phyloP scores from a whole-genome alignment of 257 asterid genomes.

The Leptodermis oblonga region DNA sequence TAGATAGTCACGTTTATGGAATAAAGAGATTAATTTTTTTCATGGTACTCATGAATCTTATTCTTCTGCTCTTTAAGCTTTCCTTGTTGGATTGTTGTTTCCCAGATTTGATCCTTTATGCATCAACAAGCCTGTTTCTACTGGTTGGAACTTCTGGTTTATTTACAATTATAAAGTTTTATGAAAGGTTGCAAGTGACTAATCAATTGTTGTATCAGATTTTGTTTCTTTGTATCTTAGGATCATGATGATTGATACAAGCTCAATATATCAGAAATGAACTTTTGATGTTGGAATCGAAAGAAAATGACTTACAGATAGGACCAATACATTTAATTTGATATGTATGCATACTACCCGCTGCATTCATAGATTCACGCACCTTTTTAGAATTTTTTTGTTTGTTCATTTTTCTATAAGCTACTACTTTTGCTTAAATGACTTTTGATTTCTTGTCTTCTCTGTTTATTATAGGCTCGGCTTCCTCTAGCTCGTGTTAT shows the following conservation, averaged over 20 bases:
- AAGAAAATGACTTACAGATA: not conserved
- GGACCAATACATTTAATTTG: not conserved
- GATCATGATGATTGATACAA: not conserved
- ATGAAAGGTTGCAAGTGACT: not conserved
- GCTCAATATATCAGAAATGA: not conserved
- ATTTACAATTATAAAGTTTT: not conserved
- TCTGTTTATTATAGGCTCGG: constrained; percentile 61
- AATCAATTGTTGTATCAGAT: not conserved
- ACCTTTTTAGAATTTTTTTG: not conserved
- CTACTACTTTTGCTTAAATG: constrained; percentile 17
- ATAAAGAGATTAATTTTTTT: not conserved
- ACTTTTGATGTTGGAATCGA: not conserved
- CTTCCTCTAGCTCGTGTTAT: constrained; percentile 97
- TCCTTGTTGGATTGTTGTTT: not conserved
- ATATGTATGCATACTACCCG: not conserved
- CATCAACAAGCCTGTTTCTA: not conserved
- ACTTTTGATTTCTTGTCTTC: constrained; percentile 19
- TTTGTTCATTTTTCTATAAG: constrained; percentile 13
- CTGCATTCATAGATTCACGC: not conserved
- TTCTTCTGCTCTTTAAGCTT: not conserved
- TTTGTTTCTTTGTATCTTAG: not conserved
- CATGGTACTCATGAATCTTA: not conserved
- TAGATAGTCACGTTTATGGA: not conserved
- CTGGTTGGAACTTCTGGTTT: not conserved
- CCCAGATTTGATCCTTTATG: not conserved